Evolutionary conservation across 495 filamentous ascomycete genomes (phyloP).

Genomic region (Penicillium atrosanguineum): DNA sequence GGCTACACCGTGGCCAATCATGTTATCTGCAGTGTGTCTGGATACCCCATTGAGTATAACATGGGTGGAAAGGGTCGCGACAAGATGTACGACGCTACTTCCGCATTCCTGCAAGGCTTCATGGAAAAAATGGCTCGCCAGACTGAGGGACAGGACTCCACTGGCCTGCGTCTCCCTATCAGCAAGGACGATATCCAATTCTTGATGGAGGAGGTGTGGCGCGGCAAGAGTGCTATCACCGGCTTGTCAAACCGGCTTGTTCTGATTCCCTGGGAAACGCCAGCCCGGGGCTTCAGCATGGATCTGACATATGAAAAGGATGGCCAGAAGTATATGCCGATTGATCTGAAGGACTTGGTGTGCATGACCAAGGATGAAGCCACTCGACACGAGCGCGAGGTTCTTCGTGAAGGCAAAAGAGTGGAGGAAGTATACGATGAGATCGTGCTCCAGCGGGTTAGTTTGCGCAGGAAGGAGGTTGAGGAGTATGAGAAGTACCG

Average conservation of each 20-base stretch:
- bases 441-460: conserved; percentile 61
- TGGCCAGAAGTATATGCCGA: conserved; percentile 66
- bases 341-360: conserved; percentile 72
- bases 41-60: conserved; percentile 83
- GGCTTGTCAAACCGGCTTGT: conserved; percentile 74
- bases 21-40: conserved; percentile 79
- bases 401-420: conserved; percentile 66
- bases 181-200: conserved; percentile 79
- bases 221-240: conserved; percentile 78
- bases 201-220: conserved; percentile 84
- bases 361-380: conserved; percentile 97
- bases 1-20: conserved; percentile 89
- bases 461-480: conserved; percentile 60
- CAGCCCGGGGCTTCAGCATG: conserved; percentile 48
- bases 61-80: conserved; percentile 72
- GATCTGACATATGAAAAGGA: conserved; percentile 44
- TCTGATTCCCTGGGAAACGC: conserved; percentile 71
- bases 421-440: conserved; percentile 71
- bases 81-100: conserved; percentile 84
- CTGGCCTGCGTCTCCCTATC: conserved; percentile 74
- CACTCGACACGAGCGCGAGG: conserved; percentile 72
- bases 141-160: conserved; percentile 55
- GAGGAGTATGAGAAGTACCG: conserved; percentile 52
- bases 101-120: conserved; percentile 65
- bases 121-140: conserved; percentile 69